Percentiles rank a stretch among this genome's conserved stretches.
phyloP scores from a whole-genome alignment of 2,329 filamentous ascomycete genomes.

The Trichoderma sp. region DNA sequence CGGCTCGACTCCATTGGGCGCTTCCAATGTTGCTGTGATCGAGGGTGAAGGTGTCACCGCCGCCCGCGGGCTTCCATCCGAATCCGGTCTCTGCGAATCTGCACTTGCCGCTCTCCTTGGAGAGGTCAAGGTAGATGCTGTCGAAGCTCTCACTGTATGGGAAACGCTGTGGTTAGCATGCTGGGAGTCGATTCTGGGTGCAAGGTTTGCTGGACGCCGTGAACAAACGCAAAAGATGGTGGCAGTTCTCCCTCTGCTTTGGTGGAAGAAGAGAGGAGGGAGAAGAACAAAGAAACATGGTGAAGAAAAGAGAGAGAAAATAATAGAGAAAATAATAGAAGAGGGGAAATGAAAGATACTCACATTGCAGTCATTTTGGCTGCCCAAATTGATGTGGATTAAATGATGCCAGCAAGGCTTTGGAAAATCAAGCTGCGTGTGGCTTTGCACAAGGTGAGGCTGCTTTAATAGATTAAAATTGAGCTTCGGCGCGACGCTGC shows the following conservation, averaged over 20 bases:
- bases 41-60: slow-evolving; percentile 90
- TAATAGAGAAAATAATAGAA: neutral
- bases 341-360: slow-evolving; percentile 23
- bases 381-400: neutral
- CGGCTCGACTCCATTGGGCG: slow-evolving; percentile 92
- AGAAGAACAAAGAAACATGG: neutral
- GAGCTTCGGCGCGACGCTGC: slow-evolving; percentile 16
- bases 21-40: slow-evolving; percentile 80
- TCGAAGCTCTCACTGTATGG: slow-evolving; percentile 80
- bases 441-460: slow-evolving; percentile 13
- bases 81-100: slow-evolving; percentile 91
- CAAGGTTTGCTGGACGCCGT: neutral
- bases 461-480: slow-evolving; percentile 19
- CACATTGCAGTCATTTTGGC: slow-evolving; percentile 40
- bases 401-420: neutral
- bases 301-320: neutral
- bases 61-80: slow-evolving; percentile 87
- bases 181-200: no score
- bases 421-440: neutral
- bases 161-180: neutral
- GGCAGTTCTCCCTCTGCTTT: neutral
- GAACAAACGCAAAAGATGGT: neutral
- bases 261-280: neutral
- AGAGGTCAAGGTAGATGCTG: slow-evolving; percentile 93
- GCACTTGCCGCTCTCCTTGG: slow-evolving; percentile 88